Percentiles rank a stretch among this genome's conserved stretches.
Conservation (phyloP, 108 stramenopile genomes). For the Heterococcus sp. region DNA sequence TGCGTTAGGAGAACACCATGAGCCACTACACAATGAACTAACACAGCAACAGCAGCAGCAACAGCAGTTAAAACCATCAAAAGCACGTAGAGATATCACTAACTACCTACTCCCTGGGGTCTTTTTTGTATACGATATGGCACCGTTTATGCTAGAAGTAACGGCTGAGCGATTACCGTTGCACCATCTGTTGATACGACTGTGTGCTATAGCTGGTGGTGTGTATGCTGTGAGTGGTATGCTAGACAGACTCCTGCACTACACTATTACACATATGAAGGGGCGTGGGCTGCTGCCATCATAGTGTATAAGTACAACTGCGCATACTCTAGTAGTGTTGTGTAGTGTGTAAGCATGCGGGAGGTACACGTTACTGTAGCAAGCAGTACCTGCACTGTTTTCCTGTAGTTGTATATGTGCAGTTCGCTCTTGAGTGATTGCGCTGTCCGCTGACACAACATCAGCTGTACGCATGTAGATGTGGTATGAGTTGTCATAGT, state of each 20-base stretch:
- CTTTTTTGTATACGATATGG: constrained; percentile 96
- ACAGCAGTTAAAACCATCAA: too few relatives aligned
- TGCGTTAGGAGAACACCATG: constrained; percentile 4
- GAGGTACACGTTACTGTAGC: background rate
- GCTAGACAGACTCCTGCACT: constrained; percentile 34
- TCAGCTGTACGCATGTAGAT: too few relatives aligned
- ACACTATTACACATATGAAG: constrained; percentile 6
- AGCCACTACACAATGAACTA: background rate
- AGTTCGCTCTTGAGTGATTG: too few relatives aligned
- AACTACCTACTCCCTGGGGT: constrained; percentile 78
- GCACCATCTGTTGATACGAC: constrained; percentile 77
- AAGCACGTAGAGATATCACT: background rate
- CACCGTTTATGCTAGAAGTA: constrained; percentile 92
- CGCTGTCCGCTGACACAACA: too few relatives aligned
- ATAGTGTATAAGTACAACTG: background rate
- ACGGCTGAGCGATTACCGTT: constrained; percentile 65
- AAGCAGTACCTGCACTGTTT: background rate
- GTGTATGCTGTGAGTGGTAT: constrained; percentile 74
- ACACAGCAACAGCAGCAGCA: background rate
- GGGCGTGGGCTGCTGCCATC: constrained; percentile 14
- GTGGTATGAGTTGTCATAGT: too few relatives aligned
- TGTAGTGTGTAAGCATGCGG: too few relatives aligned
- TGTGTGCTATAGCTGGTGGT: constrained; percentile 92
- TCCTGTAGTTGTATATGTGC: background rate
- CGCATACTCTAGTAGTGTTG: too few relatives aligned